Evolutionary conservation across 1,284 basidiomycete genomes (phyloP), one percentile per base, ranked within the genome.

Genomic region (Puccinia hordei): DNA sequence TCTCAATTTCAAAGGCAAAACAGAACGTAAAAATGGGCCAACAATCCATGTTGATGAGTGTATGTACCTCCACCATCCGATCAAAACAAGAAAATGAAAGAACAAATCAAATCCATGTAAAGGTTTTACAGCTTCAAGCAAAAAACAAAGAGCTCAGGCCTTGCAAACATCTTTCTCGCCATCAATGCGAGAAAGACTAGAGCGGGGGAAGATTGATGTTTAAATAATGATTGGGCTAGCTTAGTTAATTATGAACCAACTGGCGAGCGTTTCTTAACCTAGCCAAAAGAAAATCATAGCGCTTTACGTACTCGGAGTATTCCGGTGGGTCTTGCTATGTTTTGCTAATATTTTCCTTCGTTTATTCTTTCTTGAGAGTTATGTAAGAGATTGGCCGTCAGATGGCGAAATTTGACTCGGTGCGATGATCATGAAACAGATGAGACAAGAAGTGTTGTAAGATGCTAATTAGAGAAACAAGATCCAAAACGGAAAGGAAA

Each of bases 121-220:
- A 24, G 19, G 22, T 9, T 55, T n/a, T 24, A 4, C 6, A 13
- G 2, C 24, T n/a, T n/a, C 22, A 55, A 55, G 22, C 53, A 55
- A 55, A 24, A 27, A 55, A 55, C 9, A 27, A 55, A 24, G 4
- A 27, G 2, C 13, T 17, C 19, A n/a, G 3, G 9, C n/a, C n/a
- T n/a, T 24, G 3, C 3, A 4, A 55, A 38, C 9, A 35, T 63
- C 17, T 63, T 22, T 41, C 61, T 41, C 61, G 19, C 61, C 17
- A 63, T 63, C 61, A 63, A 41, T 63, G 61, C 8, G 61, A 63
- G 61, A 63, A n/a, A 63, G 61, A 35, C 35, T 41, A 41, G 17
- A 63, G 12, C 61, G 4, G n/a, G 24, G 19, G n/a, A 55, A 13
- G n/a, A 27, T 27, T 24, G 9, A 12, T 9, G 53, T n/a, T 3